These are phyloP conservation scores for Phytophthora constricta DNA, from an alignment of 352 stramenopile genomes.

Conservation along the genomic window DNA sequence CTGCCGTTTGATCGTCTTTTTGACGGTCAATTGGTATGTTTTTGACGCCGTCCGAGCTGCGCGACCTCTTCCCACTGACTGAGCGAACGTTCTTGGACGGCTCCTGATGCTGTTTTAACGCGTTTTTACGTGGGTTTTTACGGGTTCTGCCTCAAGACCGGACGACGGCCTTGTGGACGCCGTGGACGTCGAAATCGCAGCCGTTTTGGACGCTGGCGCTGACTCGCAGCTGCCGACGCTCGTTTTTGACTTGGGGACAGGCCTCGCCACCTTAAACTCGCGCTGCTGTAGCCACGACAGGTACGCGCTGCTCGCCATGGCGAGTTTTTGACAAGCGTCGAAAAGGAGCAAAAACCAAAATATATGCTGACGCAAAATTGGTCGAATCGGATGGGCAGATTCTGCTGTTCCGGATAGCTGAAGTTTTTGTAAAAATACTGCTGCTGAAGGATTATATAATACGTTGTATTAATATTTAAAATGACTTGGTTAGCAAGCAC, in stretches of 20 bases:
- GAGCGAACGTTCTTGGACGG: background rate
- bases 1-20: background rate
- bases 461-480: no score
- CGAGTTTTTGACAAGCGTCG: no score
- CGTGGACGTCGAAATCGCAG: background rate
- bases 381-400: no score
- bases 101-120: background rate
- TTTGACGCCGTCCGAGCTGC: background rate
- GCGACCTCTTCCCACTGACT: background rate
- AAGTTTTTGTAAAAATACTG: no score
- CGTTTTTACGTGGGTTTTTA: background rate
- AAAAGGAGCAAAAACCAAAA: no score
- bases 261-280: background rate
- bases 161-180: background rate
- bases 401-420: no score
- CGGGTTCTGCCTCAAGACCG: no score
- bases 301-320: background rate
- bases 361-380: no score
- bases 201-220: background rate
- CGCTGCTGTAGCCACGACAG: background rate
- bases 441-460: no score
- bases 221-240: background rate
- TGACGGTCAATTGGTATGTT: background rate
- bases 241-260: background rate
- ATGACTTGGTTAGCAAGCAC: no score